These are phyloP conservation scores for Holtermannia corniformis DNA, from an alignment of 768 basidiomycete species.

Conservation along the genomic window DNA sequence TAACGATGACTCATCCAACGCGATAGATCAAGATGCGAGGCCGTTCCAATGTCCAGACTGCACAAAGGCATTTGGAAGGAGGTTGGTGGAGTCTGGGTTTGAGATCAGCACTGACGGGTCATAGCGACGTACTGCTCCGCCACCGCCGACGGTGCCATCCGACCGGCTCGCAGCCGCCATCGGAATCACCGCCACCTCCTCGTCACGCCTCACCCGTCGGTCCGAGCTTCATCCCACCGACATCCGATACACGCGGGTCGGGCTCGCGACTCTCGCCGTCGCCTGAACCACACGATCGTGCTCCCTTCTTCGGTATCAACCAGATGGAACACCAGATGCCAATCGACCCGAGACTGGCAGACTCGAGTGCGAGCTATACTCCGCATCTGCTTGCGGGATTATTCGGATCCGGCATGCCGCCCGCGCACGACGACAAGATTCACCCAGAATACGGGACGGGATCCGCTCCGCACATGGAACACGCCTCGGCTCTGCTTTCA, in stretches of 20 bases:
- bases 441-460: constrained; percentile 18
- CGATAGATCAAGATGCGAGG: constrained; percentile 40
- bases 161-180: constrained; percentile 25
- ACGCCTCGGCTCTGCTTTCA: constrained; percentile 36
- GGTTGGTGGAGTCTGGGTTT: constrained; percentile 17
- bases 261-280: constrained; percentile 15
- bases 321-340: constrained; percentile 12
- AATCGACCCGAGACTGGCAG: constrained; percentile 4
- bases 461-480: constrained; percentile 38
- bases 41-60: constrained; percentile 42
- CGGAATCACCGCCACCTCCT: constrained; percentile 19
- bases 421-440: constrained; percentile 7
- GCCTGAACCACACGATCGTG: constrained; percentile 11
- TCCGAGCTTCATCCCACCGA: constrained; percentile 30
- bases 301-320: constrained; percentile 14
- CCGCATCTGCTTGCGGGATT: constrained; percentile 32
- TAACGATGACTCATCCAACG: background rate
- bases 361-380: constrained; percentile 22
- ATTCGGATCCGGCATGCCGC: constrained; percentile 8
- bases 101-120: background rate
- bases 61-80: constrained; percentile 41
- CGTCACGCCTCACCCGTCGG: constrained; percentile 28
- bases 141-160: constrained; percentile 42
- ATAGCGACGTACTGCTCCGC: constrained; percentile 40
- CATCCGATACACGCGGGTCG: constrained; percentile 15